A percentile compares a stretch with the other conserved stretches of the same genome.
These are phyloP conservation scores for Ophiostoma angusticollis DNA, from an alignment of 2,329 filamentous ascomycete genomes.

Conservation along the genomic window DNA sequence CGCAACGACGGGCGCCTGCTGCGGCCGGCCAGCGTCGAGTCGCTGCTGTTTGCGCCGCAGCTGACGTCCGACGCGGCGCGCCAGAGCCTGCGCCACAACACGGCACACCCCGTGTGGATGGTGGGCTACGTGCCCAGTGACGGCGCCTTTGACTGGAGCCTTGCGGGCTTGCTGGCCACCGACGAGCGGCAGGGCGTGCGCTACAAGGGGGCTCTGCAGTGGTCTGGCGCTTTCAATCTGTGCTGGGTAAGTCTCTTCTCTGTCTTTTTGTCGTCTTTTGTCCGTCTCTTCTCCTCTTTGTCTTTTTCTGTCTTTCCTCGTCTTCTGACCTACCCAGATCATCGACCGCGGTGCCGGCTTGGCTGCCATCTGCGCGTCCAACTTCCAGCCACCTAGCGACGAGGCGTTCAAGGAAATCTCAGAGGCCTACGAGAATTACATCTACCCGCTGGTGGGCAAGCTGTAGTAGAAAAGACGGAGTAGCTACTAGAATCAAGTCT, in stretches of 20 bases:
- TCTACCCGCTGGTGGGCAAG: slow-evolving; percentile 22
- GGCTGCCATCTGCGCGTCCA: slow-evolving; percentile 28
- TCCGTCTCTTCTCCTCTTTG: too few species aligned
- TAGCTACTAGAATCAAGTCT: too few species aligned
- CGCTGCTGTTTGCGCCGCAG: slow-evolving; percentile 33
- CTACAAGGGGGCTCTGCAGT: slow-evolving; percentile 27
- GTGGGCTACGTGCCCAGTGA: slow-evolving; percentile 21
- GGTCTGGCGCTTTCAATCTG: slow-evolving; percentile 33
- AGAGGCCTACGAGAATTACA: slow-evolving; percentile 24
- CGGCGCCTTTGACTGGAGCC: slow-evolving; percentile 26
- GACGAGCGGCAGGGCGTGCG: slow-evolving; percentile 24
- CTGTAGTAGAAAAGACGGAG: slow-evolving; percentile 2
- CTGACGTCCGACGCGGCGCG: slow-evolving; percentile 20
- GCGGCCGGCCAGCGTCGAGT: slow-evolving; percentile 24
- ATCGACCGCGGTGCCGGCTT: slow-evolving; percentile 26
- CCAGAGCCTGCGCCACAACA: slow-evolving; percentile 17
- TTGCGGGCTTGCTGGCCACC: slow-evolving; percentile 30
- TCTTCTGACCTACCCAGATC: slow-evolving; percentile 18
- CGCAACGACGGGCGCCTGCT: slow-evolving; percentile 36
- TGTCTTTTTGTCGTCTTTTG: too few species aligned
- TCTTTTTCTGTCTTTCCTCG: too few species aligned
- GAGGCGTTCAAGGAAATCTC: slow-evolving; percentile 21
- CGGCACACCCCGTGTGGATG: slow-evolving; percentile 17
- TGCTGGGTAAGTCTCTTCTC: slow-evolving; percentile 35
- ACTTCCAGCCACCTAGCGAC: slow-evolving; percentile 30